Base-by-base conservation (phyloP, 169 alveolate species). In the Plasmodium adleri region DNA sequence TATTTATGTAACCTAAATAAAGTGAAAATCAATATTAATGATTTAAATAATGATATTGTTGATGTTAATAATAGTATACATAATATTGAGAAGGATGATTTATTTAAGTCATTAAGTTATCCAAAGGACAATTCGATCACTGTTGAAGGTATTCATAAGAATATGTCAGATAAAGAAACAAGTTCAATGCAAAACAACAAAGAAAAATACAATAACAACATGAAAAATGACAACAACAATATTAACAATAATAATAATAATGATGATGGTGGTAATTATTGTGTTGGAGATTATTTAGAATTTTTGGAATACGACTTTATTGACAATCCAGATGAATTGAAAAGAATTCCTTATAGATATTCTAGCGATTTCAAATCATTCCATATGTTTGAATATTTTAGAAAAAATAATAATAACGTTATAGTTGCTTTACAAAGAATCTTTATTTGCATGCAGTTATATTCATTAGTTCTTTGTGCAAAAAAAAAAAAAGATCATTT, bases 391-490 rank as follows among this genome's bases (percentile, higher is more conserved):
- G 80, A 54, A 62, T 68, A 54, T 58, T 83, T 83, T 83, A 58
- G 91, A 50, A 83, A 83, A 83, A 68, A 83, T n/a, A 83, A 58
- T 62, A 83, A 83, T 15, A 83, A 68, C 70, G 91, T 83, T 68
- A 83, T 83, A 9, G 70, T 83, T 10, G 85, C 91, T n/a, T 45
- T 83, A 9, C 91, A 83, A 52, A 67, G 91, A 68, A 68, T 83
- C 28, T 83, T 83, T 22, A 43, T 83, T 9, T 83, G 91, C 64
- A 83, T 83, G 91, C 91, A 83, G 28, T 1, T 83, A 64, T 83
- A 83, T 47, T 83, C 91, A 0, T 50, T 83, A 17, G 49, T 83
- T 68, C 58, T 83, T 7, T 83, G 91, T 54, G 80, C 91, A 10
- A 83, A 83, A 62, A 67, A 83, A 45, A 72, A 72, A 7, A 83